These are phyloP conservation scores for Gracilariopsis chorda DNA, from an alignment of 23 red algal genomes.

Conservation along the genomic window DNA sequence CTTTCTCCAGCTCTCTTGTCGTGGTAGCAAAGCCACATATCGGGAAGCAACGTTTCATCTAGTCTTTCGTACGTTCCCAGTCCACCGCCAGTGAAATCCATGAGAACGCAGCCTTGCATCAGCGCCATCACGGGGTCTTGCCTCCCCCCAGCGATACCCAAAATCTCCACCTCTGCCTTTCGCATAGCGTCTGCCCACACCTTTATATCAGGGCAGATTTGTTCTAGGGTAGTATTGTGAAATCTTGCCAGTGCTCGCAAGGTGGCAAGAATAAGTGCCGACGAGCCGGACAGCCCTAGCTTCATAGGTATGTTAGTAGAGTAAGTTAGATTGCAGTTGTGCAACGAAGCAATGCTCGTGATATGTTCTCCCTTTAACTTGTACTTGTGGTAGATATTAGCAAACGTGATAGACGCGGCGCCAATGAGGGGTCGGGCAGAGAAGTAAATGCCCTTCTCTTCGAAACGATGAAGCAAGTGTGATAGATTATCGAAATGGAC, in stretches of 20 bases:
- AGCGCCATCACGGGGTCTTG: slow-evolving; percentile 67
- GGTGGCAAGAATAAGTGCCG: slow-evolving; percentile 60
- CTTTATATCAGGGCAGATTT: slow-evolving; percentile 36
- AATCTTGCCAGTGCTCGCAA: slow-evolving; percentile 59
- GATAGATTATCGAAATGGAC: slow-evolving; percentile 18
- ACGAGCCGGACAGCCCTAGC: slow-evolving; percentile 66
- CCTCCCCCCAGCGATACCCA: slow-evolving; percentile 63
- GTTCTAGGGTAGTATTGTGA: slow-evolving; percentile 43
- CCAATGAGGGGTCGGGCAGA: slow-evolving; percentile 28
- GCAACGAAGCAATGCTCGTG: neutral
- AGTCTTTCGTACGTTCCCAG: neutral
- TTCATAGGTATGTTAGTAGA: slow-evolving; percentile 49
- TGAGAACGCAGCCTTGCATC: slow-evolving; percentile 46
- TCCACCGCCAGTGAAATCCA: slow-evolving; percentile 61
- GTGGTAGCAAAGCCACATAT: slow-evolving; percentile 21
- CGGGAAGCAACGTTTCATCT: neutral
- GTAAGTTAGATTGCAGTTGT: slow-evolving; percentile 58
- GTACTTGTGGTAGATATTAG: neutral
- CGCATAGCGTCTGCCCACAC: slow-evolving; percentile 50
- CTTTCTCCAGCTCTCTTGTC: neutral
- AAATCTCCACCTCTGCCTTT: slow-evolving; percentile 39
- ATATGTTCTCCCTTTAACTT: neutral
- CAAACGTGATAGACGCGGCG: slow-evolving; percentile 44
- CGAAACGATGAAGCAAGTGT: neutral
- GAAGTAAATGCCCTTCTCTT: slow-evolving; percentile 22